These are phyloP conservation scores for Triangularia setosa DNA, from an alignment of 2,329 filamentous ascomycete genomes.

Conservation along the genomic window DNA sequence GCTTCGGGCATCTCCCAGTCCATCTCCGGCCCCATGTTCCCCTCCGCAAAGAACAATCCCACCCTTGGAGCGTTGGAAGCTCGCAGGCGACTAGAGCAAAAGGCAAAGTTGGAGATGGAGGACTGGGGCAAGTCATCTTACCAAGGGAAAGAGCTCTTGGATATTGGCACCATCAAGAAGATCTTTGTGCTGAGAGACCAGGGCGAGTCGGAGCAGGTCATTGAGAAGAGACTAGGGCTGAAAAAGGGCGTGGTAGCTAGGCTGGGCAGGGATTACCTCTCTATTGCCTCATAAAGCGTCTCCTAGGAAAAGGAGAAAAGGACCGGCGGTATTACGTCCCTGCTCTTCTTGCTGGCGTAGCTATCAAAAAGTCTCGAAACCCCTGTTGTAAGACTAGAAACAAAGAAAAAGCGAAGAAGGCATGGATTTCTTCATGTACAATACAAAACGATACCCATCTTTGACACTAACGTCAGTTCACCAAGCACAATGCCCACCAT, in stretches of 20 bases:
- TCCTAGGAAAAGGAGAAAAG: not conserved
- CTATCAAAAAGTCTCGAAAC: not conserved
- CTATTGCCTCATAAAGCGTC: conserved; percentile 28
- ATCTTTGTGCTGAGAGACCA: conserved; percentile 41
- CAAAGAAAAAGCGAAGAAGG: not conserved
- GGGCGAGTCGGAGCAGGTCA: conserved; percentile 37
- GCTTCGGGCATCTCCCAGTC: conserved; percentile 9
- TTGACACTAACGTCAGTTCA: conserved; percentile 29
- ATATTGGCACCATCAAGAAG: conserved; percentile 45
- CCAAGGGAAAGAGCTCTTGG: conserved; percentile 43
- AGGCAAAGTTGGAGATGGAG: conserved; percentile 43
- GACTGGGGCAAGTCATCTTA: conserved; percentile 33
- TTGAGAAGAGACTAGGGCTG: conserved; percentile 46
- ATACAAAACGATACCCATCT: conserved; percentile 17
- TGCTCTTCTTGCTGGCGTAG: not conserved
- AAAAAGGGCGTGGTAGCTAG: conserved; percentile 42
- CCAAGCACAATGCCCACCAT: conserved; percentile 65
- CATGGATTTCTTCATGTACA: conserved; percentile 12
- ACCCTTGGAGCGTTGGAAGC: conserved; percentile 50
- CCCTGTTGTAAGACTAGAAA: not conserved
- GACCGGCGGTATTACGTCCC: not conserved
- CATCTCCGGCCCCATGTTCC: conserved; percentile 12
- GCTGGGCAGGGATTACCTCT: conserved; percentile 42
- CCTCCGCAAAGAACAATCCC: conserved; percentile 23
- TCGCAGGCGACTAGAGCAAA: conserved; percentile 41